Conservation (phyloP, 192 early-diverging fungal genomes). For the Coemansia sp. region DNA sequence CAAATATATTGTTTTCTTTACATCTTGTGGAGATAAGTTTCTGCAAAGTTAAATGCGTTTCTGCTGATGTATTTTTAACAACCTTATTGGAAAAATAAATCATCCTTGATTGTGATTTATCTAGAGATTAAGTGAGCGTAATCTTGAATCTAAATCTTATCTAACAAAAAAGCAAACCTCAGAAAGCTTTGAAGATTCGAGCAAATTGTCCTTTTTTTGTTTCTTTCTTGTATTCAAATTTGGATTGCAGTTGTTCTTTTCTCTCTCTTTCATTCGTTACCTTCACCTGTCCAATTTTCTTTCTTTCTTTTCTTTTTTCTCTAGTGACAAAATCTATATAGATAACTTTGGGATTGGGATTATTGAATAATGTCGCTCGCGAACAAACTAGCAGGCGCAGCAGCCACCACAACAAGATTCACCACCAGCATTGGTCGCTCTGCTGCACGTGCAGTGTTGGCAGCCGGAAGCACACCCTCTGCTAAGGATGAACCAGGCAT, state of each 20-base stretch:
- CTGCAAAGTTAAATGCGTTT: too few species aligned
- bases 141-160: too few species aligned
- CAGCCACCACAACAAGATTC: constrained; percentile 51
- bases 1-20: too few species aligned
- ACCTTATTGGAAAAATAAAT: neutral
- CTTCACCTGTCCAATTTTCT: neutral
- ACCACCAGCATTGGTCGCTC: constrained; percentile 42
- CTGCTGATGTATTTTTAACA: too few species aligned
- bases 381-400: constrained; percentile 41
- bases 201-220: too few species aligned
- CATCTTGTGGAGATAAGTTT: too few species aligned
- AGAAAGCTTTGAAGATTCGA: too few species aligned
- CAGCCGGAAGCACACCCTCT: constrained; percentile 23
- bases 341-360: neutral
- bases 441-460: constrained; percentile 29
- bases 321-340: neutral
- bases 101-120: neutral
- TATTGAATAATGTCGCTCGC: constrained; percentile 33
- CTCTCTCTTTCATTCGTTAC: too few species aligned
- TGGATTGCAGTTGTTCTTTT: too few species aligned
- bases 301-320: constrained; percentile 4
- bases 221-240: too few species aligned
- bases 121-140: too few species aligned
- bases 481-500: constrained; percentile 28
- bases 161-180: too few species aligned